Percentiles rank a stretch among this genome's conserved stretches.
Evolutionary conservation across 441 rosid species (phyloP).

Genomic region (Omphalea diandra): DNA sequence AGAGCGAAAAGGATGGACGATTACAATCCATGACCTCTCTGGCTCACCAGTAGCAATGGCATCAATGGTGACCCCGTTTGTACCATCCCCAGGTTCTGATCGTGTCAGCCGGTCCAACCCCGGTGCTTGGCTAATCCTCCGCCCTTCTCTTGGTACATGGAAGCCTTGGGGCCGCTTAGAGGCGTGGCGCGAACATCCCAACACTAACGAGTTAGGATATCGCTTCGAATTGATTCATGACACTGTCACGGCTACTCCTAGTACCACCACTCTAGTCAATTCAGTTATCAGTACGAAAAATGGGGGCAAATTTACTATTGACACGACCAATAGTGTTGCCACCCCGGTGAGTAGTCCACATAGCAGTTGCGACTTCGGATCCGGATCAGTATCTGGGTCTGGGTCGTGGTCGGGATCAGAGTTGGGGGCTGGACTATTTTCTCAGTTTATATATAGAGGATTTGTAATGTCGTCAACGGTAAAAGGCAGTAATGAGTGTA

Average conservation of each 20-base stretch:
- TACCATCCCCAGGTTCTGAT: slow-evolving; percentile 79
- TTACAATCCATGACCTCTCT: slow-evolving; percentile 85
- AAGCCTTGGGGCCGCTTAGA: slow-evolving; percentile 92
- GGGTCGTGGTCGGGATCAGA: slow-evolving; percentile 78
- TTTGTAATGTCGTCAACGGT: slow-evolving; percentile 89
- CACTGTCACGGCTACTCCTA: slow-evolving; percentile 37
- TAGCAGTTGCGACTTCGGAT: slow-evolving; percentile 74
- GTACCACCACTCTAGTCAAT: slow-evolving; percentile 32
- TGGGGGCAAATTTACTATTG: slow-evolving; percentile 78
- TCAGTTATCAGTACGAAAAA: slow-evolving; percentile 53
- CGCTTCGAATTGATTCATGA: slow-evolving; percentile 69
- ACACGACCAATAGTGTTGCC: slow-evolving; percentile 45
- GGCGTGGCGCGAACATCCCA: slow-evolving; percentile 71
- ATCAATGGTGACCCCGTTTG: slow-evolving; percentile 96
- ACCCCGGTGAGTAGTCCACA: slow-evolving; percentile 70
- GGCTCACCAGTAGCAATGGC: slow-evolving; percentile 97
- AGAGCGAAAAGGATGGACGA: slow-evolving; percentile 90
- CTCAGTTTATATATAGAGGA: slow-evolving; percentile 44
- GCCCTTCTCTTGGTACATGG: slow-evolving; percentile 77
- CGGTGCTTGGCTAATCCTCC: slow-evolving; percentile 87
- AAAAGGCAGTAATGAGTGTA: slow-evolving; percentile 47
- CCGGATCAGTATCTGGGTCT: slow-evolving; percentile 44
- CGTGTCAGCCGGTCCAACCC: slow-evolving; percentile 78
- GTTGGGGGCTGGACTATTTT: slow-evolving; percentile 30
- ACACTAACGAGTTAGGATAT: slow-evolving; percentile 58